Conservation (phyloP, 2,329 filamentous ascomycete species). For the Lasiodiplodia sp. region DNA sequence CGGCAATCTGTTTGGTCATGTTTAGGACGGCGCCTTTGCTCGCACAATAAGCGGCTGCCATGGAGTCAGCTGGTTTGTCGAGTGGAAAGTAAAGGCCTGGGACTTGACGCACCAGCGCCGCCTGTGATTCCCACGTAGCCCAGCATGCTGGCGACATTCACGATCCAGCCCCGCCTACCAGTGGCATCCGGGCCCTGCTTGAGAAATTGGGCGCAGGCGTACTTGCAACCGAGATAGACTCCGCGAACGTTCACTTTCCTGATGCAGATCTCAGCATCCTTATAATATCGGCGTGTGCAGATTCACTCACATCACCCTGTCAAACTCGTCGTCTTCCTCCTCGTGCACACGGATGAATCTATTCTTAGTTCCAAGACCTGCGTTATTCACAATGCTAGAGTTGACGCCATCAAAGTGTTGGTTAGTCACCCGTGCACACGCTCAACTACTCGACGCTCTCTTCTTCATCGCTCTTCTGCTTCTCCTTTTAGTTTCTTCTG, state of each 20-base stretch:
- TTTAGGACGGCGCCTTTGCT: slow-evolving; percentile 57
- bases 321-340: slow-evolving; percentile 17
- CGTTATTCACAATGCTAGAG: slow-evolving; percentile 43
- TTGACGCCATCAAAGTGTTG: neutral
- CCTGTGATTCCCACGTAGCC: slow-evolving; percentile 40
- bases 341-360: slow-evolving; percentile 14
- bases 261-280: neutral
- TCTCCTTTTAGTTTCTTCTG: neutral
- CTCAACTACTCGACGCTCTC: neutral
- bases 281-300: neutral
- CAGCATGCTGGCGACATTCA: slow-evolving; percentile 48
- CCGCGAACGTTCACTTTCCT: slow-evolving; percentile 47
- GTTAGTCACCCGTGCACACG: slow-evolving; percentile 5
- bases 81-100: too few species aligned
- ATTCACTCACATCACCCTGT: slow-evolving; percentile 8
- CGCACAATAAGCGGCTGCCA: slow-evolving; percentile 50
- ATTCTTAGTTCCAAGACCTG: slow-evolving; percentile 43
- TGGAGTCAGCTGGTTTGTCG: neutral
- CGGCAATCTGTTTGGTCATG: slow-evolving; percentile 54
- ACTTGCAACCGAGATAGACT: slow-evolving; percentile 51
- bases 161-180: slow-evolving; percentile 47
- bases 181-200: slow-evolving; percentile 41
- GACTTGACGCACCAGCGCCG: neutral
- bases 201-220: slow-evolving; percentile 47
- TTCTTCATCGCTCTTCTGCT: neutral